Evolutionary conservation across 2,329 filamentous ascomycete species (phyloP), one percentile per base, ranked within the genome.

Genomic region (Truncatella angustata): DNA sequence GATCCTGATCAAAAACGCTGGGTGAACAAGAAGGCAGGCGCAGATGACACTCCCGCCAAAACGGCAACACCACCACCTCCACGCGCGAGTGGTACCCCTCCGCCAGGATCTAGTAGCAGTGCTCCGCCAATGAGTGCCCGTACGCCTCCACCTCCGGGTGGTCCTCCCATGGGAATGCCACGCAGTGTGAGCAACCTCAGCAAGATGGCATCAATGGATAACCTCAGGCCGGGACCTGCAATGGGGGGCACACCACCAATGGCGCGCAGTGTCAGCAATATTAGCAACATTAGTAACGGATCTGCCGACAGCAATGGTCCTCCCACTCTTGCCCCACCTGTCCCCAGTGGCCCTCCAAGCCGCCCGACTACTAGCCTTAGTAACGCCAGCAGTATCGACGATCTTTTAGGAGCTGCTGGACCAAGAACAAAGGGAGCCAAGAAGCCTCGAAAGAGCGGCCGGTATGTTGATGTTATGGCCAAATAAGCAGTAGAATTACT

Each of bases 381-480:
- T 70, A 91, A 90, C 65, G 90, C 91, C n/a, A 95, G 87, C 70
- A 94, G 88, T 61, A 95, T 99, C 65, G 94, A 99, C 63, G 94
- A 99, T 68, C 75, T 99, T 56, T 75, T 99, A 20, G 90, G 90
- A 4, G 85, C 88, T 4, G 83, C 88, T 3, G 82, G 79, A 26
- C 81, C 88, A 16, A 81, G 89, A 57, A 92, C 88, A 61, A 74
- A 78, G 4, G 79, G 78, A 1, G 73, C 64, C 58, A 88, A 84
- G 68, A 90, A 88, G 69, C 77, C 82, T 63, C 90, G 91, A 76
- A 96, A 91, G 77, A 85, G 87, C 20, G 87, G 91, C 26, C 79
- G 92, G 24, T 99, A 99, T 76, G 86, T 99, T 26, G 94, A 99
- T 79, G 91, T 99, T 54, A 97, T 97, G 91, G 88, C 88, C 9